These are phyloP conservation scores for Nepenthes gracilis DNA, from an alignment of 148 eudicot species.

Conservation along the genomic window DNA sequence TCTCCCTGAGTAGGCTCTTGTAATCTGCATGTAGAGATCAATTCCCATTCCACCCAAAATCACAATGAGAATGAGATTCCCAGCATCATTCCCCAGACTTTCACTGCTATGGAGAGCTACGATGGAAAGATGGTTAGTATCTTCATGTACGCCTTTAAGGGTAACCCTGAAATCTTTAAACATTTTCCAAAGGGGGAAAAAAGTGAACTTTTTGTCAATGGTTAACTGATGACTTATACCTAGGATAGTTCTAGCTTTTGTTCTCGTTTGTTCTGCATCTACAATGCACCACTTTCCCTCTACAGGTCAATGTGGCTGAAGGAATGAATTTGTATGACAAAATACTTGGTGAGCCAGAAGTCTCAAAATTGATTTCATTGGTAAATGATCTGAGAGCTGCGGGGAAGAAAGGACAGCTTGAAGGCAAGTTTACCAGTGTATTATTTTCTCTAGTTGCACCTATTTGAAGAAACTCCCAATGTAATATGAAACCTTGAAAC, in stretches of 20 bases:
- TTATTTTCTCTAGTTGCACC: background rate
- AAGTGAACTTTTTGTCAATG: background rate
- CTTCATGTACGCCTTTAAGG: background rate
- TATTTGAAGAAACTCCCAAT: background rate
- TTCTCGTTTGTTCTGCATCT: conserved; percentile 2
- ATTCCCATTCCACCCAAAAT: conserved; percentile 10
- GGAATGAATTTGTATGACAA: conserved; percentile 40
- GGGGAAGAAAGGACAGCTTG: conserved; percentile 36
- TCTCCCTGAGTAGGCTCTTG: conserved; percentile 10
- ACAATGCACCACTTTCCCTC: conserved; percentile 1
- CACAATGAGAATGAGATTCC: conserved; percentile 18
- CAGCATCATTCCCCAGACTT: conserved; percentile 22
- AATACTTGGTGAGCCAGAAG: conserved; percentile 26
- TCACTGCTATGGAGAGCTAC: conserved; percentile 27
- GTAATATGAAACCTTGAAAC: background rate
- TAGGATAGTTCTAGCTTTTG: background rate
- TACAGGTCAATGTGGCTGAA: conserved; percentile 37
- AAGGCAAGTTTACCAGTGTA: conserved; percentile 24
- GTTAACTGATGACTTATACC: background rate
- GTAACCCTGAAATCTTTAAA: background rate
- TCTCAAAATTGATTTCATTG: conserved; percentile 25
- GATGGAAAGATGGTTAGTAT: conserved; percentile 41
- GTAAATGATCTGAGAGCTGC: conserved; percentile 46
- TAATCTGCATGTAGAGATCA: conserved; percentile 13
- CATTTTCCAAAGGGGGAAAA: too few species aligned